phyloP scores from a whole-genome alignment of 345 rosid species.

The Camelina sativa region DNA sequence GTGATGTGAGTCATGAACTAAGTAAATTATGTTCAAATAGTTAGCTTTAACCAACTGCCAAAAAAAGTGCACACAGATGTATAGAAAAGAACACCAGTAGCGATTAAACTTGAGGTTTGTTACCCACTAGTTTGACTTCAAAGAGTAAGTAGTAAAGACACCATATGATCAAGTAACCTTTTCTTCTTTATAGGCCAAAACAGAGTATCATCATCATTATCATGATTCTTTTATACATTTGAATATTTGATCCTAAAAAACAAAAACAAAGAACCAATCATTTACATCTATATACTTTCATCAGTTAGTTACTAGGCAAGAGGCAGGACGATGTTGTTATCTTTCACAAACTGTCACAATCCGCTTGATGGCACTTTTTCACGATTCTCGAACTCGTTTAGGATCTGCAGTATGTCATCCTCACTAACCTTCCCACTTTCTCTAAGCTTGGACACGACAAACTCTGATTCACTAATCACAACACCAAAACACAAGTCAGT shows the following conservation, averaged over 20 bases:
- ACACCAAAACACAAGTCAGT: conserved; percentile 2
- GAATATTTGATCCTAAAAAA: neutral
- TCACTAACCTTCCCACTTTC: conserved; percentile 71
- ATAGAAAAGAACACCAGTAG: neutral
- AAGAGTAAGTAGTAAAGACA: too few relatives aligned
- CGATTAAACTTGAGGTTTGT: neutral
- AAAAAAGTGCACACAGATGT: neutral
- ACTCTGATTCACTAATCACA: conserved; percentile 66
- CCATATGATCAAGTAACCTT: too few relatives aligned
- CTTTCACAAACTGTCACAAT: conserved; percentile 62
- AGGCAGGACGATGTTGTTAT: conserved; percentile 61
- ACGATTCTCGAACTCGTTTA: conserved; percentile 65
- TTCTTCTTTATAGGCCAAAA: neutral
- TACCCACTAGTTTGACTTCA: neutral
- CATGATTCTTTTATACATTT: neutral
- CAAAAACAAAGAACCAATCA: neutral
- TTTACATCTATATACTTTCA: neutral
- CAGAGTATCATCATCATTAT: neutral
- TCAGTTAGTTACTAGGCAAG: conserved; percentile 16
- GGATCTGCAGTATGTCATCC: conserved; percentile 61
- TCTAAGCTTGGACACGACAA: conserved; percentile 71
- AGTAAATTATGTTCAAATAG: neutral
- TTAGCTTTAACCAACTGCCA: neutral
- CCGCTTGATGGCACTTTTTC: conserved; percentile 13
- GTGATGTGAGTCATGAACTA: neutral